Evolutionary conservation across 768 basidiomycete genomes (phyloP).

Genomic region (Sutorius australiensis): DNA sequence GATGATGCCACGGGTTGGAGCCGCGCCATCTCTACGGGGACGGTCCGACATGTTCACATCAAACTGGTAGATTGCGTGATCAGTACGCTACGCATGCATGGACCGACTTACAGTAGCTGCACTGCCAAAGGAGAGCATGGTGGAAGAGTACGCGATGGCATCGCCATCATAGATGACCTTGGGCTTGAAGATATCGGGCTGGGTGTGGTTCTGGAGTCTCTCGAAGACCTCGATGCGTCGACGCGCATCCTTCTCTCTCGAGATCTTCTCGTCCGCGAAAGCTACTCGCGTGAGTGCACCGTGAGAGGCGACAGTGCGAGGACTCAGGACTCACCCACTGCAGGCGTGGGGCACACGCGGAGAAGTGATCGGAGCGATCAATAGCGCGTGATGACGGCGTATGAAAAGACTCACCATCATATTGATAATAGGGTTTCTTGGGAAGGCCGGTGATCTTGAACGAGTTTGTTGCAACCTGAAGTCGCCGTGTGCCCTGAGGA

Average conservation of each 20-base stretch:
- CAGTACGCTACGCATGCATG: not conserved
- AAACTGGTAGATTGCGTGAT: constrained; percentile 27
- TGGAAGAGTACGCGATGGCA: constrained; percentile 39
- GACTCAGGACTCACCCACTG: constrained; percentile 27
- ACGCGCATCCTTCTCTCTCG: not conserved
- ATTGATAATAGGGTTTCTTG: constrained; percentile 26
- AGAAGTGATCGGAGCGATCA: constrained; percentile 6
- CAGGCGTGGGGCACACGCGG: not conserved
- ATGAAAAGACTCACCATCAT: constrained; percentile 28
- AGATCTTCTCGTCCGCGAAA: constrained; percentile 12
- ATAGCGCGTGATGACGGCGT: constrained; percentile 1
- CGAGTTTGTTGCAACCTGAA: constrained; percentile 33
- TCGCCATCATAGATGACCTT: constrained; percentile 46
- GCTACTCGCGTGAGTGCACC: constrained; percentile 14
- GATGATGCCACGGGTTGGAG: constrained; percentile 26
- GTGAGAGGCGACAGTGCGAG: not conserved
- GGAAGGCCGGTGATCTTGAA: constrained; percentile 31
- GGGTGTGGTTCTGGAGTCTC: constrained; percentile 36
- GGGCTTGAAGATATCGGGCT: constrained; percentile 38
- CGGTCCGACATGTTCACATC: constrained; percentile 33
- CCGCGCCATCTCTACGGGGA: constrained; percentile 9
- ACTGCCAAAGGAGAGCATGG: constrained; percentile 30
- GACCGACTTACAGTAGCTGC: constrained; percentile 27
- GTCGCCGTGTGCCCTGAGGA: constrained; percentile 10
- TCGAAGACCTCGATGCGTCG: constrained; percentile 31